Conservation (phyloP, 2,329 filamentous ascomycete genomes). For the Chaetomium strumarium region DNA sequence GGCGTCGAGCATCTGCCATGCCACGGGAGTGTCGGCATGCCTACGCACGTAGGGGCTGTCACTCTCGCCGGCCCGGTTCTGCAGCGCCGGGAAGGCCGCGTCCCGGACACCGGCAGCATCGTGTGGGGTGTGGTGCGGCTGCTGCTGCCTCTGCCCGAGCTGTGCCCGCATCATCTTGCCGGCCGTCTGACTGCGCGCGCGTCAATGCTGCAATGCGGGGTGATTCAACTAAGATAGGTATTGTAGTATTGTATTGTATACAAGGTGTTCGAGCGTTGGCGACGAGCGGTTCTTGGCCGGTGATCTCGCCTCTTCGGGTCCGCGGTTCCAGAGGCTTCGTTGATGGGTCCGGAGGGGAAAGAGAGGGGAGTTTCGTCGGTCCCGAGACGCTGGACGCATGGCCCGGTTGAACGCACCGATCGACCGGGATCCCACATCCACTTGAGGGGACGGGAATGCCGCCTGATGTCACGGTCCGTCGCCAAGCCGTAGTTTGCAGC, state of each 20-base stretch:
- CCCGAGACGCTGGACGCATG: no score
- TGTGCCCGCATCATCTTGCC: conserved; percentile 23
- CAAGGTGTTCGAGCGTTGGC: no score
- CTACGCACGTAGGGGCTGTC: conserved; percentile 57
- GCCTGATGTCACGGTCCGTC: no score
- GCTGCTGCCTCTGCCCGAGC: conserved; percentile 20
- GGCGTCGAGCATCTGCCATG: conserved; percentile 84
- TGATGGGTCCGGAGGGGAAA: no score
- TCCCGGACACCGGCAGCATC: background rate
- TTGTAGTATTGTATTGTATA: no score
- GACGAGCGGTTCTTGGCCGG: background rate
- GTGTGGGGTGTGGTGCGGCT: conserved; percentile 1
- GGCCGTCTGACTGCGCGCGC: background rate
- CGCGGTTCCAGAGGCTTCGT: background rate
- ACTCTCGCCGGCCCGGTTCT: conserved; percentile 35
- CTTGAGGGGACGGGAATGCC: no score
- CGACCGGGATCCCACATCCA: no score
- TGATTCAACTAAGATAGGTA: background rate
- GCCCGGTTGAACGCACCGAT: no score
- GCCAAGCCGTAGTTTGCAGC: no score
- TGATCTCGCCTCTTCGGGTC: background rate
- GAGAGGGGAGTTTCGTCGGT: no score
- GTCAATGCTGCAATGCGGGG: background rate
- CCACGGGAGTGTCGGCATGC: conserved; percentile 75
- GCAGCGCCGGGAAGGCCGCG: conserved; percentile 19